phyloP scores from a whole-genome alignment of 306 rosid genomes.

The Prunus padus region DNA sequence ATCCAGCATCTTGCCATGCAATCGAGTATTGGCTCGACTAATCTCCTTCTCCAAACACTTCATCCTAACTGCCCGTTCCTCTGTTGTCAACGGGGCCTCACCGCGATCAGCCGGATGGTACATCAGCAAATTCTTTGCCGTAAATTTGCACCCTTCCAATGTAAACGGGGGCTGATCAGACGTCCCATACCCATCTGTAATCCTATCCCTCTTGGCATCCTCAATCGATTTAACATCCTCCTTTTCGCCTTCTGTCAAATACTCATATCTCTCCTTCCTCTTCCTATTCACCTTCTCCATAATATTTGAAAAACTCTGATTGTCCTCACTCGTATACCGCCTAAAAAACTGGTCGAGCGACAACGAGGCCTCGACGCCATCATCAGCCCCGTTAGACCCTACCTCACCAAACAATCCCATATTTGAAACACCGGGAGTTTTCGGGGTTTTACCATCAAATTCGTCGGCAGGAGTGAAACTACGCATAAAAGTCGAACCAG shows the following conservation, averaged over 20 bases:
- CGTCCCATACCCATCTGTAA: conserved; percentile 92
- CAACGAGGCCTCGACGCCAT: conserved; percentile 42
- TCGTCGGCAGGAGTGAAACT: conserved; percentile 76
- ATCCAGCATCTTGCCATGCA: conserved; percentile 76
- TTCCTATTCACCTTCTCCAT: conserved; percentile 89
- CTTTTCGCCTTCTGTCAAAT: conserved; percentile 65
- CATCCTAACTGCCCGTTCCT: conserved; percentile 64
- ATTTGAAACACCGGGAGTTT: conserved; percentile 29
- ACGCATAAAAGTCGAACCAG: conserved; percentile 79
- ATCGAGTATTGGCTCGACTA: conserved; percentile 56
- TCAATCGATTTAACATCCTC: conserved; percentile 54
- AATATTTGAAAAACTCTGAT: conserved; percentile 72
- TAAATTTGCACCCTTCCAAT: conserved; percentile 85
- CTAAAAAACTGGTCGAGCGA: conserved; percentile 78
- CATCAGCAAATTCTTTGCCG: conserved; percentile 85
- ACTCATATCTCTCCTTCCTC: conserved; percentile 85
- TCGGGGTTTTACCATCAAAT: conserved; percentile 59
- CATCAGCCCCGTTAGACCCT: conserved; percentile 27
- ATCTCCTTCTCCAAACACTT: conserved; percentile 84
- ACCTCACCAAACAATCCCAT: conserved; percentile 25
- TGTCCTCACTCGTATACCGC: conserved; percentile 90
- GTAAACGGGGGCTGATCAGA: conserved; percentile 88
- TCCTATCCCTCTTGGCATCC: conserved; percentile 78
- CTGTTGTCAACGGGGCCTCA: conserved; percentile 80
- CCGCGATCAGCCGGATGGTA: conserved; percentile 92